Evolutionary conservation across 2,329 filamentous ascomycete species (phyloP), one percentile per base, ranked within the genome.

Genomic region (Exophiala sp.): DNA sequence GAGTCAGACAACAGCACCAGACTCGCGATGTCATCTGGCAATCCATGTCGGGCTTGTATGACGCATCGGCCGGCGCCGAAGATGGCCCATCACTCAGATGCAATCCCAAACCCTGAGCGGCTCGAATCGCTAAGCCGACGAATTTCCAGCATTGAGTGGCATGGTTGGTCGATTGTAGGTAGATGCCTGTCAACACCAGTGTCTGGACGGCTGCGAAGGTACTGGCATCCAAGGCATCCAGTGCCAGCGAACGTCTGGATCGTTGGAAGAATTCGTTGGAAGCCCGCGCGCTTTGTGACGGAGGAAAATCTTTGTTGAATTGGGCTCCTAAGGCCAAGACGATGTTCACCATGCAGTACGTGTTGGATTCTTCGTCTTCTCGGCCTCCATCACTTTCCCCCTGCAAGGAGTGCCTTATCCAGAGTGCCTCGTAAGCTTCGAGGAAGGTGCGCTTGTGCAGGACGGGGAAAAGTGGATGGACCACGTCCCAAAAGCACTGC

Each of bases 101-200:
- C 18, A 78, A 61, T 0, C 75, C 76, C 2, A 79, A 50, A 0
- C 74, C 72, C 46, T 78, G 74, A 0, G 77, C 76, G 14, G 72
- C 76, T 2, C 76, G 68, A 12, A 78, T 71, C 0, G 75, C 75
- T 3, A 73, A 65, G 0, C 76, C 76, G 0, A 76, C 72, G 2
- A 75, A 69, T 64, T 78, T 78, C 77, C 76, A 79, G 1, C 75
- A 78, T 54, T 76, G 71, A 52, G 77, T 72, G 0, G 74, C 71
- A 9, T 71, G 71, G 10, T 75, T 70, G 0, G 76, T 78, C 39
- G 76, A 75, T 43, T 78, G 76, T 0, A 79, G 62, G 53, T 78
- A 79, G 41, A 77, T 75, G 9, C 72, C 73, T 56, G 75, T 75
- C 5, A 79, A 63, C 0, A 79, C 61, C 0, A 79, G 62, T 42